Evolutionary conservation across 2,329 filamentous ascomycete genomes (phyloP).

Genomic region (Lasiodiplodia sp.): DNA sequence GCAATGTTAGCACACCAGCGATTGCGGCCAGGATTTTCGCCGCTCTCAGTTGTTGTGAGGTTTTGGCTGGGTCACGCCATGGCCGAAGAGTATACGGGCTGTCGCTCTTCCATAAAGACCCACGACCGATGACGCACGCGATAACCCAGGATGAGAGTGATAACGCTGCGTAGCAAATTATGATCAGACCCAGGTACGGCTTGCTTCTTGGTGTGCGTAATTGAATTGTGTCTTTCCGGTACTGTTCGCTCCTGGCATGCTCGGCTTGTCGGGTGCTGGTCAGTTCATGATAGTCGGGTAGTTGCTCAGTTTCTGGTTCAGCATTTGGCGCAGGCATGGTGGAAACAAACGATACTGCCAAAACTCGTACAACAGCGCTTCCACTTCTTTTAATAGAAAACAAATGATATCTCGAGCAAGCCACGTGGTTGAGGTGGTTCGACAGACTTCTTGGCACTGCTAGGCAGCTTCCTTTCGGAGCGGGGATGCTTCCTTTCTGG

Average conservation of each 20-base stretch:
- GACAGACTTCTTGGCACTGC: too few species aligned
- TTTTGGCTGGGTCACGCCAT: neutral
- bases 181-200: neutral
- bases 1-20: neutral
- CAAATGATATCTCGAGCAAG: too few species aligned
- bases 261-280: conserved; percentile 1
- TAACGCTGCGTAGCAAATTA: neutral
- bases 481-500: too few species aligned
- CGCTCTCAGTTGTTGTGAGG: neutral
- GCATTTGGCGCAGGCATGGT: neutral
- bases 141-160: neutral
- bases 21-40: neutral
- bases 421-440: too few species aligned
- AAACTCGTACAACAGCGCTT: too few species aligned
- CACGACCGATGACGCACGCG: neutral
- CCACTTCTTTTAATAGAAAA: too few species aligned
- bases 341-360: neutral
- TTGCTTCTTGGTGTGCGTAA: neutral
- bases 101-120: neutral
- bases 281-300: neutral
- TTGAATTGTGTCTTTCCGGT: neutral
- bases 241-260: neutral
- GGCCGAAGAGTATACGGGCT: neutral
- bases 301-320: neutral
- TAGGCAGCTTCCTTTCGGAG: too few species aligned